phyloP scores from a whole-genome alignment of 1,139 yeast genomes.

The Zygoascus sp. region DNA sequence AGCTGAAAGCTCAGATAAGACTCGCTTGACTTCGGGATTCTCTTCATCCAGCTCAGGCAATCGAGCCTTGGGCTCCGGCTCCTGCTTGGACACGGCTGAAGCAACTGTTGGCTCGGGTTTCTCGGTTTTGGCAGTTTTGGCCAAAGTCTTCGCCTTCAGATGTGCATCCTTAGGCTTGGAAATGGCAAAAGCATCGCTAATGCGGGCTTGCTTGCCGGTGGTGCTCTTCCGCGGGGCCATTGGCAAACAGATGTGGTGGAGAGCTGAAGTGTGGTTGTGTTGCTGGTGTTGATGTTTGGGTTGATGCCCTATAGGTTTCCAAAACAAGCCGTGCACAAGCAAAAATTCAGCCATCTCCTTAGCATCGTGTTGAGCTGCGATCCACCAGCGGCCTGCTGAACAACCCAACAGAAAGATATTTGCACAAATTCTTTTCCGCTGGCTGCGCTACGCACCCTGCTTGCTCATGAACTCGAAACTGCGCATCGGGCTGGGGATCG shows the following conservation, averaged over 20 bases:
- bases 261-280: too few species aligned
- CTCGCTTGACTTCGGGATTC: constrained; percentile 5
- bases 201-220: constrained; percentile 7
- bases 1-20: constrained; percentile 15
- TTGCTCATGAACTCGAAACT: constrained; percentile 7
- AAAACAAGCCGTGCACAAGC: not conserved
- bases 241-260: not conserved
- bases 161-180: not conserved
- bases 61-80: not conserved
- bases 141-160: not conserved
- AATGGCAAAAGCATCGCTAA: constrained; percentile 6
- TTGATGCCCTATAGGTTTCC: not conserved
- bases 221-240: constrained; percentile 4
- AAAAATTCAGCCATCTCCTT: too few species aligned
- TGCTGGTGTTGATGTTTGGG: not conserved
- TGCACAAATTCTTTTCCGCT: not conserved
- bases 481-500: constrained; percentile 7
- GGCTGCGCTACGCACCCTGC: constrained; percentile 7
- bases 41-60: not conserved
- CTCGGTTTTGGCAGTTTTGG: not conserved
- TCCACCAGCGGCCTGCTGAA: not conserved
- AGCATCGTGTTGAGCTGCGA: too few species aligned
- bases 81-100: not conserved
- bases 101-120: not conserved
- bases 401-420: not conserved